A percentile compares a stretch with the other conserved stretches of the same genome.
Evolutionary conservation across 257 asterid genomes (phyloP).

Genomic region (Salvia splendens): DNA sequence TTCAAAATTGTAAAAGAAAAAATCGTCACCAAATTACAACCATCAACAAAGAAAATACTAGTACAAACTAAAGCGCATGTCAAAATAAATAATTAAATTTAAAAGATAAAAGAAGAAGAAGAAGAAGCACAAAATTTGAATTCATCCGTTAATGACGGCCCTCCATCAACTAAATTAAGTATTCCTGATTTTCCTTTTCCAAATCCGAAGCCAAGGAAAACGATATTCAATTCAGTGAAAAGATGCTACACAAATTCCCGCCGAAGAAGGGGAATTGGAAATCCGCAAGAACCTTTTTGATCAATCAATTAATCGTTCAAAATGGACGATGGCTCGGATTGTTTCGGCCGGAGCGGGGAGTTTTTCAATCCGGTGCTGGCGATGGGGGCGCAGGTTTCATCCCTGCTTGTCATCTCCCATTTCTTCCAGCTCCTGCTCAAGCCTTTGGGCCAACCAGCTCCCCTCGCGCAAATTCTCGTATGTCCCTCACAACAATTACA

Average conservation of each 20-base stretch:
- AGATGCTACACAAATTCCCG: constrained; percentile 14
- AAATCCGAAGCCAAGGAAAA: constrained; percentile 15
- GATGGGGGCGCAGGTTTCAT: constrained; percentile 78
- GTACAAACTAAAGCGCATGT: too few species aligned
- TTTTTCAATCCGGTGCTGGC: constrained; percentile 80
- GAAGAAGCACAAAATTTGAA: too few species aligned
- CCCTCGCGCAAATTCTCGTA: constrained; percentile 97
- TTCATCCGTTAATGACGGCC: constrained; percentile 38
- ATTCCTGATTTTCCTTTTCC: constrained; percentile 31
- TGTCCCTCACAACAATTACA: constrained; percentile 48
- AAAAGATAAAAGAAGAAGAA: too few species aligned
- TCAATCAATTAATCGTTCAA: constrained; percentile 6
- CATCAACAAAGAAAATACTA: too few species aligned
- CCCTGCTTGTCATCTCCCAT: constrained; percentile 91
- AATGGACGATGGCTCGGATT: constrained; percentile 42
- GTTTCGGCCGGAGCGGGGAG: constrained; percentile 43
- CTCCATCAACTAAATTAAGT: constrained; percentile 43
- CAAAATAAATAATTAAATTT: neutral
- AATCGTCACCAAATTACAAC: too few species aligned
- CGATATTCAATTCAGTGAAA: neutral
- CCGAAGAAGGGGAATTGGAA: constrained; percentile 18
- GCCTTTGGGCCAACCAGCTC: constrained; percentile 91
- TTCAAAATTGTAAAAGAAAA: too few species aligned
- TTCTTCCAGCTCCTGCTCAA: constrained; percentile 76
- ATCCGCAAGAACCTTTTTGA: constrained; percentile 23